Conservation (phyloP, 495 filamentous ascomycete genomes). For the Penicillium salamii region DNA sequence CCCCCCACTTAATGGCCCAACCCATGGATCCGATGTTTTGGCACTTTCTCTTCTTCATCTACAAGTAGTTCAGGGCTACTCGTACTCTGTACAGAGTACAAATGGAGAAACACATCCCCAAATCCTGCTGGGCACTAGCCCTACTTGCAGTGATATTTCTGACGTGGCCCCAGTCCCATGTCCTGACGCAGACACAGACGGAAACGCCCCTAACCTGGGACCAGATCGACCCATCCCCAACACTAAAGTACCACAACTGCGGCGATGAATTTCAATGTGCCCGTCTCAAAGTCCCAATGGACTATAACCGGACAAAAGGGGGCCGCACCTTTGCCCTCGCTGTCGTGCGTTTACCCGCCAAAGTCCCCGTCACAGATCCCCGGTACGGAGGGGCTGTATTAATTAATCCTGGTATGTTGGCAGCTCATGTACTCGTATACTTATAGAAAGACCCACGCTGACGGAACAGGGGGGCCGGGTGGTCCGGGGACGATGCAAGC, state of each 20-base stretch:
- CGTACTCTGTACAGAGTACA: no score
- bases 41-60: no score
- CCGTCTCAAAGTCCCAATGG: conserved; percentile 56
- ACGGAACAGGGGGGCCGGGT: conserved; percentile 45
- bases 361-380: conserved; percentile 40
- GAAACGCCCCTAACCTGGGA: conserved; percentile 20
- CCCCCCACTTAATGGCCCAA: no score
- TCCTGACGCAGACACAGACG: neutral
- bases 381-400: conserved; percentile 46
- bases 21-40: no score
- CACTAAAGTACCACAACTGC: conserved; percentile 38
- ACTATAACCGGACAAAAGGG: conserved; percentile 44
- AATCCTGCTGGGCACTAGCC: neutral
- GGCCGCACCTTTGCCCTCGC: conserved; percentile 47
- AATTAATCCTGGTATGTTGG: conserved; percentile 43
- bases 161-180: neutral
- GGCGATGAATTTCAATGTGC: conserved; percentile 51
- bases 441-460: neutral
- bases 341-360: conserved; percentile 49
- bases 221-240: conserved; percentile 27
- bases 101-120: conserved; percentile 2
- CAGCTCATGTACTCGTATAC: no score
- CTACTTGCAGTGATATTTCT: neutral
- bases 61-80: no score
- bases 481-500: conserved; percentile 45